Conservation (phyloP, 805 yeast genomes). For the Candida michaelii region DNA sequence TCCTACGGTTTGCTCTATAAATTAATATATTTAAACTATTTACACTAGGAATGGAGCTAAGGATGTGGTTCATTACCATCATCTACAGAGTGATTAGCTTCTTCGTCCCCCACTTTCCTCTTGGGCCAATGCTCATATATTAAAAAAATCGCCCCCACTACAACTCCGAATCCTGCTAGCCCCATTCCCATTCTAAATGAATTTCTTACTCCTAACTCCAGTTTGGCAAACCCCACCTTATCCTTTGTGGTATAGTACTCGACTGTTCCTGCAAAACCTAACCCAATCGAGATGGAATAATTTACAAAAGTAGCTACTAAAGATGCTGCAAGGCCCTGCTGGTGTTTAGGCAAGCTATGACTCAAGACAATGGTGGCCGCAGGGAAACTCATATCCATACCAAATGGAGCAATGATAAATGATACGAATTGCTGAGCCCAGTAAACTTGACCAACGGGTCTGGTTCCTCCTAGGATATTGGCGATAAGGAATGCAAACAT, state of each 20-base stretch:
- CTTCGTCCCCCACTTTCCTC: not conserved
- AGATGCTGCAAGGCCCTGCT: constrained; percentile 80
- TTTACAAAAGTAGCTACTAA: constrained; percentile 68
- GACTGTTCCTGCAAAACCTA: constrained; percentile 36
- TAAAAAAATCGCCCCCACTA: constrained; percentile 7
- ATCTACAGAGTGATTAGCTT: too few species aligned
- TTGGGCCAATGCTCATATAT: constrained; percentile 6
- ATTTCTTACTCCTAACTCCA: constrained; percentile 22
- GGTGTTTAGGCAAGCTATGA: constrained; percentile 54
- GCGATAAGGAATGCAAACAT: constrained; percentile 56
- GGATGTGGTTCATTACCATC: not conserved
- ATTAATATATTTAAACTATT: too few species aligned
- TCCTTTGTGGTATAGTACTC: constrained; percentile 26
- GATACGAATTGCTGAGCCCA: constrained; percentile 60
- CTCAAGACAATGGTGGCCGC: constrained; percentile 65
- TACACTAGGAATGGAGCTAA: too few species aligned
- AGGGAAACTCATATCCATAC: constrained; percentile 80
- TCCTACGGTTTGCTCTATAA: too few species aligned
- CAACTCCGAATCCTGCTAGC: constrained; percentile 29
- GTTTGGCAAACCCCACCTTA: constrained; percentile 17
- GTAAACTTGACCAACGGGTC: constrained; percentile 60
- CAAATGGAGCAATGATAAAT: constrained; percentile 57
- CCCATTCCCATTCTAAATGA: constrained; percentile 36
- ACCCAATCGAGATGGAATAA: constrained; percentile 52
- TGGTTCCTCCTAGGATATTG: constrained; percentile 47